Evolutionary conservation across 2,329 filamentous ascomycete genomes (phyloP).

Genomic region (Penicillium sp.): DNA sequence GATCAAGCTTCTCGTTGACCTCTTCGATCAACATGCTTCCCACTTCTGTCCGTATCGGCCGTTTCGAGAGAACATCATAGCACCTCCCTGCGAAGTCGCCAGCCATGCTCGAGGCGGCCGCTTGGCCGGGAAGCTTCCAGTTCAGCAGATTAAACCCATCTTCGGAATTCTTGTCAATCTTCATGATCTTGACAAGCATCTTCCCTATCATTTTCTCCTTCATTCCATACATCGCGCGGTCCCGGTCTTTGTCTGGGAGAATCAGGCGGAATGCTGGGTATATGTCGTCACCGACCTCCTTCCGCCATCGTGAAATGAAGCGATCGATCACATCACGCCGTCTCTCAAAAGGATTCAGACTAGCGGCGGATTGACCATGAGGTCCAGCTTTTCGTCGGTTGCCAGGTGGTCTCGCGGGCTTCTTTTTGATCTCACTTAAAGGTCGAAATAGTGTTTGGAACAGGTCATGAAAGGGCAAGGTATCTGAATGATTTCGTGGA

Average conservation of each 20-base stretch:
- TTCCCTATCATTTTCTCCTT: constrained; percentile 93
- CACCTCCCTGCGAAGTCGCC: constrained; percentile 93
- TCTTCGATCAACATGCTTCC: constrained; percentile 86
- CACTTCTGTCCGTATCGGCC: constrained; percentile 73
- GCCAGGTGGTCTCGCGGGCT: constrained; percentile 60
- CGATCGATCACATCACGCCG: constrained; percentile 80
- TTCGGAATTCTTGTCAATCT: constrained; percentile 87
- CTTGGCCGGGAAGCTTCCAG: constrained; percentile 86
- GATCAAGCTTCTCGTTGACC: constrained; percentile 85
- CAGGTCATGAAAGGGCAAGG: constrained; percentile 80
- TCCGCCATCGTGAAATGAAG: constrained; percentile 86
- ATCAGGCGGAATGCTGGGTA: constrained; percentile 93
- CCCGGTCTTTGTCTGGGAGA: constrained; percentile 88
- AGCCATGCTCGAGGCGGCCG: constrained; percentile 66
- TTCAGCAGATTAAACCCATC: constrained; percentile 84
- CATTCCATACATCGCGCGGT: constrained; percentile 88
- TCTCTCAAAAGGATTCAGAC: constrained; percentile 74
- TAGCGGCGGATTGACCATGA: constrained; percentile 53
- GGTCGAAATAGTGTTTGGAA: constrained; percentile 82
- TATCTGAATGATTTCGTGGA: constrained; percentile 78
- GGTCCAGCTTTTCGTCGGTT: constrained; percentile 64
- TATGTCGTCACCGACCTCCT: constrained; percentile 87
- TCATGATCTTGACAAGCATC: constrained; percentile 87
- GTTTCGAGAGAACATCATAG: constrained; percentile 82
- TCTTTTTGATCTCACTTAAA: constrained; percentile 76